Evolutionary conservation across 305 asterid species (phyloP).

Genomic region (Fraxinus paxiana): DNA sequence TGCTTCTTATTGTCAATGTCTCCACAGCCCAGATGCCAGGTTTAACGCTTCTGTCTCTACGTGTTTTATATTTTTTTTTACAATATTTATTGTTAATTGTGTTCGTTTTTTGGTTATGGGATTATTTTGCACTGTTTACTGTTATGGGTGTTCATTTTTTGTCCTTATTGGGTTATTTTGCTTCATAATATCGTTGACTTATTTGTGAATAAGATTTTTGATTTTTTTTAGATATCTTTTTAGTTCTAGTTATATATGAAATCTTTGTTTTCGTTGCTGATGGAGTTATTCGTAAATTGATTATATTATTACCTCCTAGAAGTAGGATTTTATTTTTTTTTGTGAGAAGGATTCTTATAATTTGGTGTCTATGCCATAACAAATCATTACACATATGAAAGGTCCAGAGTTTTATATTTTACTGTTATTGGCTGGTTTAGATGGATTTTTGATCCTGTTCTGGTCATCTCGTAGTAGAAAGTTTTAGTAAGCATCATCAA

Average conservation of each 20-base stretch:
- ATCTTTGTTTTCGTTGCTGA: constrained; percentile 16
- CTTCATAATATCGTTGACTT: neutral
- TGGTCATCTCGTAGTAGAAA: neutral
- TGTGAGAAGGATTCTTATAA: neutral
- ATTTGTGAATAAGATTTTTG: constrained; percentile 20
- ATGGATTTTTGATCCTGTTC: neutral
- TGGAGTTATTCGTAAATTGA: neutral
- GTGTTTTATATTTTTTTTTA: neutral
- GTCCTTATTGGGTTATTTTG: neutral
- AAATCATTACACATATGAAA: neutral
- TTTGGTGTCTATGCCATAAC: neutral
- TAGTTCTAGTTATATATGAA: neutral
- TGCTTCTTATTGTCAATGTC: constrained; percentile 43
- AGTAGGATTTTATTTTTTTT: too few species aligned
- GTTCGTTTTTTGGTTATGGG: neutral
- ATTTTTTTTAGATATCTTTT: neutral
- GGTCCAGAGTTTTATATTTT: neutral
- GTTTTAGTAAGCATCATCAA: neutral
- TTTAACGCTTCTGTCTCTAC: constrained; percentile 18
- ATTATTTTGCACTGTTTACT: neutral
- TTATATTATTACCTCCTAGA: neutral
- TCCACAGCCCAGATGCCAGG: constrained; percentile 82
- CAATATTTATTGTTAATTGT: constrained; percentile 23
- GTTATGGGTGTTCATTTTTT: neutral
- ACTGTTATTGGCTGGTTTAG: neutral